phyloP scores from a whole-genome alignment of 257 asterid species.

The Fraxinus cuspidata region DNA sequence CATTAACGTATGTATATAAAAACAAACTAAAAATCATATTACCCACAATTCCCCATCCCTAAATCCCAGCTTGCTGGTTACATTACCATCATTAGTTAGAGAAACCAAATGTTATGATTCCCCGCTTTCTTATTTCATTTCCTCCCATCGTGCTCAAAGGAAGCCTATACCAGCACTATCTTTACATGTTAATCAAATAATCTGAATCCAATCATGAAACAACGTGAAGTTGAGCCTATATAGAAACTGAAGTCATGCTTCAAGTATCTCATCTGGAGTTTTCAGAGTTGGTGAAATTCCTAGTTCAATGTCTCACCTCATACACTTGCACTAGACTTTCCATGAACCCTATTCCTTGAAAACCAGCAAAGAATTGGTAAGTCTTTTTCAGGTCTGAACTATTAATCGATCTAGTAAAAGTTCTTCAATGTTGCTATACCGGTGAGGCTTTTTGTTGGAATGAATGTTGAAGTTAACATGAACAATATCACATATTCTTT shows the following conservation, averaged over 20 bases:
- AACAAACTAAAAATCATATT: neutral
- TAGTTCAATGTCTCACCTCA: neutral
- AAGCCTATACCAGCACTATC: neutral
- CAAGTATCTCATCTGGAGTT: neutral
- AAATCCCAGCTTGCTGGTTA: neutral
- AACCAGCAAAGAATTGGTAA: neutral
- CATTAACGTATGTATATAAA: neutral
- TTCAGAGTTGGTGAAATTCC: neutral
- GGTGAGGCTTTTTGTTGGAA: neutral
- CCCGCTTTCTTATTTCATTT: neutral
- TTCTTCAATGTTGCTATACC: neutral
- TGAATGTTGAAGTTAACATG: neutral
- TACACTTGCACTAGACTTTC: neutral
- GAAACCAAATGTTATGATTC: neutral
- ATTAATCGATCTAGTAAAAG: neutral
- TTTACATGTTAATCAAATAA: neutral
- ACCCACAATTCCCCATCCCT: neutral
- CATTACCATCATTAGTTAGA: neutral
- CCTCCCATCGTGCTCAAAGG: neutral
- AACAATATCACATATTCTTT: neutral
- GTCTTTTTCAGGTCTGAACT: neutral
- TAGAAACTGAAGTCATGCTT: neutral
- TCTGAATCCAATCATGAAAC: neutral
- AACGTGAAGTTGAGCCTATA: neutral
- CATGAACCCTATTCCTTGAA: neutral